Evolutionary conservation across 257 asterid species (phyloP).

Genomic region (Oldenlandia corymbosa): DNA sequence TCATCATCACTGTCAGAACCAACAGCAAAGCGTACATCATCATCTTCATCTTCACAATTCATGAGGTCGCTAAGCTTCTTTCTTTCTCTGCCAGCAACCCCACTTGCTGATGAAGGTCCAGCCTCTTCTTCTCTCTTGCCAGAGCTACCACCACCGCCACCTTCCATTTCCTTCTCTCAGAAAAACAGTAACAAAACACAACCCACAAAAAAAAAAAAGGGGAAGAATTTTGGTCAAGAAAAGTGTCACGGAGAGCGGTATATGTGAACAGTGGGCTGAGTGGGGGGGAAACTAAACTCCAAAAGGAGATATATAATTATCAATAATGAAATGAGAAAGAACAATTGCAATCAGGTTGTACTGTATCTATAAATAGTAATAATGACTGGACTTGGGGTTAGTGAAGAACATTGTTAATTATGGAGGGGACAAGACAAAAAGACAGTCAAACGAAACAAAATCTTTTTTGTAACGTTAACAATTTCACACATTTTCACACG

Average conservation of each 20-base stretch:
- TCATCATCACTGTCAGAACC: slow-evolving; percentile 13
- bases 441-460: slow-evolving; percentile 8
- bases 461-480: neutral
- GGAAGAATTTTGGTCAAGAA: neutral
- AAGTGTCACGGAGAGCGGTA: neutral
- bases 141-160: slow-evolving; percentile 28
- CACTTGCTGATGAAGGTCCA: slow-evolving; percentile 42
- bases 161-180: slow-evolving; percentile 29
- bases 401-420: neutral
- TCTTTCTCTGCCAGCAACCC: slow-evolving; percentile 16
- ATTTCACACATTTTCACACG: slow-evolving; percentile 1
- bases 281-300: neutral
- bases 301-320: neutral
- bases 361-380: too few relatives aligned
- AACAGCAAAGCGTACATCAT: slow-evolving; percentile 4
- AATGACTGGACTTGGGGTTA: neutral
- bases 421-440: slow-evolving; percentile 2
- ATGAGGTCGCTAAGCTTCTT: slow-evolving; percentile 18
- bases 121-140: slow-evolving; percentile 34
- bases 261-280: neutral
- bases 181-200: neutral
- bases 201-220: neutral
- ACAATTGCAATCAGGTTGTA: too few relatives aligned
- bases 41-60: slow-evolving; percentile 29
- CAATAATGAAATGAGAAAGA: neutral